Evolutionary conservation across 78 protist species (phyloP).

Genomic region (Dictyostelium firmibasis): DNA sequence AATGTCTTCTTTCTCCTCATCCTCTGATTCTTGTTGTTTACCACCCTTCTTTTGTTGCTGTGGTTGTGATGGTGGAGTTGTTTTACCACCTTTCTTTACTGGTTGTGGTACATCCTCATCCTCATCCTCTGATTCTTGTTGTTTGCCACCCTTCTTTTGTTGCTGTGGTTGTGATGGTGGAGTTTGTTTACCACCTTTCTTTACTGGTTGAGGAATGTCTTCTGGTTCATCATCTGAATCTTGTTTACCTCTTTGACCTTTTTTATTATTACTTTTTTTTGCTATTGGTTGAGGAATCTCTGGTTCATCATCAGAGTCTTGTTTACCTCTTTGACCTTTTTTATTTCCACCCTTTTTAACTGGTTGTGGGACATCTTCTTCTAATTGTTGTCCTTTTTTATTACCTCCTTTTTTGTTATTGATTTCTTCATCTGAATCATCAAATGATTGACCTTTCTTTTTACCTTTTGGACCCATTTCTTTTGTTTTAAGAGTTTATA

Average conservation of each 20-base stretch:
- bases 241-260: conserved; percentile 45
- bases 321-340: conserved; percentile 60
- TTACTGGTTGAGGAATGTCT: conserved; percentile 68
- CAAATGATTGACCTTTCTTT: conserved; percentile 73
- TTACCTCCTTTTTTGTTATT: conserved; percentile 25
- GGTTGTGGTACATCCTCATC: conserved; percentile 79
- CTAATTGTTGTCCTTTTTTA: conserved; percentile 20
- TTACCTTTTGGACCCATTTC: conserved; percentile 62
- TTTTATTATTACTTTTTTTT: conserved; percentile 48
- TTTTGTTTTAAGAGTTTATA: not conserved
- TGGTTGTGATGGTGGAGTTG: conserved; percentile 40
- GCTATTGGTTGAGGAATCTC: conserved; percentile 71
- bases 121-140: not conserved
- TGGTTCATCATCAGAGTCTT: conserved; percentile 44
- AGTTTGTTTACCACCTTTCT: conserved; percentile 56
- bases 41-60: conserved; percentile 18
- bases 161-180: conserved; percentile 44
- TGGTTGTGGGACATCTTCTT: conserved; percentile 59
- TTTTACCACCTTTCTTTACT: conserved; percentile 39
- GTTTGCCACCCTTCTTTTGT: conserved; percentile 1
- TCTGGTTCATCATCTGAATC: conserved; percentile 51
- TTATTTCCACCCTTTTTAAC: conserved; percentile 29
- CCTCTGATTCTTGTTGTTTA: conserved; percentile 45
- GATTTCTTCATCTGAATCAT: conserved; percentile 38
- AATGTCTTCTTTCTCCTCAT: conserved; percentile 59